phyloP scores from a whole-genome alignment of 805 yeast genomes.

The Candida maesae region DNA sequence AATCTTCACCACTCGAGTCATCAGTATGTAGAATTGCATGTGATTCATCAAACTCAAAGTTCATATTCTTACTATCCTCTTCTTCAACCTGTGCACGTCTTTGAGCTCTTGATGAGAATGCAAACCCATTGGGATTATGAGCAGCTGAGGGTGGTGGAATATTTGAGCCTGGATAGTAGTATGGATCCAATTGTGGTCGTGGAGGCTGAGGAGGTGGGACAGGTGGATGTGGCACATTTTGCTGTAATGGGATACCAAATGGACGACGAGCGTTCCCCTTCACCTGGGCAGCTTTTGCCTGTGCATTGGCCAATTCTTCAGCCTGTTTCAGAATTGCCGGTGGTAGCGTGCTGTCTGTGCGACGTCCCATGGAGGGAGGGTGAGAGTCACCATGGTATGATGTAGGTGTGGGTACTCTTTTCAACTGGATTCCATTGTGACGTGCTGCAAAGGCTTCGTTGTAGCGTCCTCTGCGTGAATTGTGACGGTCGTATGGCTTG shows the following conservation, averaged over 20 bases:
- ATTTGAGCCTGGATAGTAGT: no score
- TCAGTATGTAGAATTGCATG: neutral
- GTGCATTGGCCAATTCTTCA: no score
- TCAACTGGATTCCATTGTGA: neutral
- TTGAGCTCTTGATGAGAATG: neutral
- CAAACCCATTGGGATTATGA: no score
- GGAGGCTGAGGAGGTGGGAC: no score
- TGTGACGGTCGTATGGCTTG: no score
- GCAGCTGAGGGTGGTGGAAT: no score
- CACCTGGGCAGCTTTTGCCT: no score
- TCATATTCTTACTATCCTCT: neutral
- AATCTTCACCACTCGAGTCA: neutral
- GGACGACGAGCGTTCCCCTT: no score
- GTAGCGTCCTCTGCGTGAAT: neutral
- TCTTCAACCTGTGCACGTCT: constrained; percentile 1
- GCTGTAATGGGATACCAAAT: no score
- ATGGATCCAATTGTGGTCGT: neutral
- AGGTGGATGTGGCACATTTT: no score
- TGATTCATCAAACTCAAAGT: neutral
- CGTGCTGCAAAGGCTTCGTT: neutral
- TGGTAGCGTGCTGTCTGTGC: neutral
- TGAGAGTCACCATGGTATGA: neutral
- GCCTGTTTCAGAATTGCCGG: neutral
- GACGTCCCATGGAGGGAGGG: neutral
- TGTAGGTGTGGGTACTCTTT: neutral